Evolutionary conservation across 148 eudicot species (phyloP).

Genomic region (Chenopodium suecicum): DNA sequence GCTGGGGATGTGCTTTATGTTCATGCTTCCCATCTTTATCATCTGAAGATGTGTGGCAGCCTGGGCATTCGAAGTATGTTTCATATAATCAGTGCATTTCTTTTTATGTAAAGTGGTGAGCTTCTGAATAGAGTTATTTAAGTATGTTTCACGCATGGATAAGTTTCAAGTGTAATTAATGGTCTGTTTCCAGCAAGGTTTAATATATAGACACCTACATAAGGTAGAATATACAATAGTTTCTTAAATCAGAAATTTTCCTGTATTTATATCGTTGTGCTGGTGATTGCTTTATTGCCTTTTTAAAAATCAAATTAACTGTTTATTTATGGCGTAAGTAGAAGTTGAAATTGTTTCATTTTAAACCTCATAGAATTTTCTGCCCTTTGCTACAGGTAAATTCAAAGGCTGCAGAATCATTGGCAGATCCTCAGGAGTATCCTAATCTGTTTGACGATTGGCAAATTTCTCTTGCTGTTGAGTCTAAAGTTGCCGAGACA

Average conservation of each 20-base stretch:
- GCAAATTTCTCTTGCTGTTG: constrained; percentile 92
- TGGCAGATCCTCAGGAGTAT: constrained; percentile 96
- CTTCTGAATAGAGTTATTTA: neutral
- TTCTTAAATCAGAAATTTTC: too few relatives aligned
- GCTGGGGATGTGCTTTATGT: neutral
- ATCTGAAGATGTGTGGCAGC: neutral
- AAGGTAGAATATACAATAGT: neutral
- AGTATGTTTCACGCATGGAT: neutral
- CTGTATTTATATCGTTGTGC: neutral
- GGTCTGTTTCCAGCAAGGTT: neutral
- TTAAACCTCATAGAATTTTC: constrained; percentile 8
- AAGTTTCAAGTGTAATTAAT: neutral
- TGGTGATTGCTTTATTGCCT: neutral
- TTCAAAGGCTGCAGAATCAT: constrained; percentile 92
- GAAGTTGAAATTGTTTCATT: neutral
- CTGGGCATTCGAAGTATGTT: neutral
- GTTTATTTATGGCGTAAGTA: neutral
- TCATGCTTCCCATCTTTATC: neutral
- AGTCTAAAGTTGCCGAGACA: constrained; percentile 78
- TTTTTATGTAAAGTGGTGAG: neutral
- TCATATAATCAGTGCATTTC: neutral
- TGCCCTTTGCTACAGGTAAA: constrained; percentile 50
- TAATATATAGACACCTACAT: neutral
- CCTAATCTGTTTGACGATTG: constrained; percentile 91
- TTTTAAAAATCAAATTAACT: neutral